A percentile compares a stretch with the other conserved stretches of the same genome.
phyloP scores from a whole-genome alignment of 352 stramenopile genomes.

The Phytopythium sindhum region DNA sequence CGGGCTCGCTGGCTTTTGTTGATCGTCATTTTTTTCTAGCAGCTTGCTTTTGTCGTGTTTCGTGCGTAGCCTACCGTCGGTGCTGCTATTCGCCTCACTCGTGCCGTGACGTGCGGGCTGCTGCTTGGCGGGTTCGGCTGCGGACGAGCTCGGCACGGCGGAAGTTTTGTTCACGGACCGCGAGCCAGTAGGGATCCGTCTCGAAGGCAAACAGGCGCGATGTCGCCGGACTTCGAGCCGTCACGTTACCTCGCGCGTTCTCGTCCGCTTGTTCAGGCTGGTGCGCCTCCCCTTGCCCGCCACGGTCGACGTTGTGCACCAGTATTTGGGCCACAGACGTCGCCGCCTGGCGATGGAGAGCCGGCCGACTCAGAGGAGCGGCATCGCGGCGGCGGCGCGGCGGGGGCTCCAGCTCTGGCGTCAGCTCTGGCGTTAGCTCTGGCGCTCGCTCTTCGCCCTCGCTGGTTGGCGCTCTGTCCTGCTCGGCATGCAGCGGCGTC shows the following conservation, averaged over 20 bases:
- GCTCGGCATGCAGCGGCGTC: background rate
- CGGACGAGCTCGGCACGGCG: background rate
- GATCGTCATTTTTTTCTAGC: background rate
- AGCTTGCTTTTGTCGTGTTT: background rate
- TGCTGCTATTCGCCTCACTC: too few species aligned
- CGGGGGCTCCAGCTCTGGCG: background rate
- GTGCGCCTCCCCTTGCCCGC: background rate
- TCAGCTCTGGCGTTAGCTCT: background rate
- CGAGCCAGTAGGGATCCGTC: background rate
- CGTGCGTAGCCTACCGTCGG: too few species aligned
- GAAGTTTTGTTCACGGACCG: background rate
- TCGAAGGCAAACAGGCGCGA: background rate
- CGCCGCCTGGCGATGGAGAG: background rate
- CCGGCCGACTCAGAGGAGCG: too few species aligned
- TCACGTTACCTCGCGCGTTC: background rate
- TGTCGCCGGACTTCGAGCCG: background rate
- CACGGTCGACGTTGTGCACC: background rate
- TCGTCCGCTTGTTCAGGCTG: background rate
- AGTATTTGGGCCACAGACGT: background rate
- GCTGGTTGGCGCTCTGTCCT: background rate
- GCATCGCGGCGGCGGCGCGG: too few species aligned
- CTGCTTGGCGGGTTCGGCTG: background rate
- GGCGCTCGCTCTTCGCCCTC: background rate
- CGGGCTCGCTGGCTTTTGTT: slow-evolving; percentile 1
- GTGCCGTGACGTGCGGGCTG: background rate